Conservation (phyloP, 139 green algal species). For the Pedinophyceae sp. region DNA sequence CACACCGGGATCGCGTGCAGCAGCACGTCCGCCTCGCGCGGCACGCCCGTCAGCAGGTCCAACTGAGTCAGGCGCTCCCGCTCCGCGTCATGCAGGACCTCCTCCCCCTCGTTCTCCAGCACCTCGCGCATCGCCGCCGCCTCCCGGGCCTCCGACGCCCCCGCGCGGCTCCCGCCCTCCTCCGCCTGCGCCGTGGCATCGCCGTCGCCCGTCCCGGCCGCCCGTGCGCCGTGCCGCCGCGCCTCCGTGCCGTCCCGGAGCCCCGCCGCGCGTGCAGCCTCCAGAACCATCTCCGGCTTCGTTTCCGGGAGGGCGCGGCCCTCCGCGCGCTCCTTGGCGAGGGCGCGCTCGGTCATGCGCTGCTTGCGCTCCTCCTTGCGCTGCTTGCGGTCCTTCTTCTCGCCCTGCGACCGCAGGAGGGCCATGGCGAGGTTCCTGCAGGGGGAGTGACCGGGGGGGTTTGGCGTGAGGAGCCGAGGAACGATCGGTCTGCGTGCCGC, state of each 20-base stretch:
- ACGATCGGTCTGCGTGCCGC: constrained; percentile 55
- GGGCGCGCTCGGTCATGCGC: too few relatives aligned
- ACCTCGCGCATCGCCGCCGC: constrained; percentile 21
- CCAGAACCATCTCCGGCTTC: too few relatives aligned
- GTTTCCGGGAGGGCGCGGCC: too few relatives aligned
- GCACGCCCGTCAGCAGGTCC: constrained; percentile 17
- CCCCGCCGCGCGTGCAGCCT: too few relatives aligned
- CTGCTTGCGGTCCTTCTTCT: constrained; percentile 50
- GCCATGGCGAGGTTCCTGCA: background rate
- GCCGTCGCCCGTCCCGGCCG: background rate
- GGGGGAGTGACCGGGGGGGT: too few relatives aligned
- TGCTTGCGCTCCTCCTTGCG: constrained; percentile 28
- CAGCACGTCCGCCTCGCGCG: constrained; percentile 50
- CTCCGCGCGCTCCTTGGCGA: too few relatives aligned
- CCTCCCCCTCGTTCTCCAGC: constrained; percentile 25
- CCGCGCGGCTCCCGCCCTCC: background rate
- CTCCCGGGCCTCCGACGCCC: background rate
- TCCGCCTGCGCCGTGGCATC: background rate
- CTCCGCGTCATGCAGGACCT: constrained; percentile 13
- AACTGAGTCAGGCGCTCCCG: constrained; percentile 7
- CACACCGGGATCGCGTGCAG: constrained; percentile 77
- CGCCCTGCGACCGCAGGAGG: constrained; percentile 12
- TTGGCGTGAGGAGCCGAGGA: background rate
- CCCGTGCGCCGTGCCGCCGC: background rate
- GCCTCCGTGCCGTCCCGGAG: too few relatives aligned